These are phyloP conservation scores for Psidium guajava DNA, from an alignment of 345 rosid genomes.

Conservation along the genomic window DNA sequence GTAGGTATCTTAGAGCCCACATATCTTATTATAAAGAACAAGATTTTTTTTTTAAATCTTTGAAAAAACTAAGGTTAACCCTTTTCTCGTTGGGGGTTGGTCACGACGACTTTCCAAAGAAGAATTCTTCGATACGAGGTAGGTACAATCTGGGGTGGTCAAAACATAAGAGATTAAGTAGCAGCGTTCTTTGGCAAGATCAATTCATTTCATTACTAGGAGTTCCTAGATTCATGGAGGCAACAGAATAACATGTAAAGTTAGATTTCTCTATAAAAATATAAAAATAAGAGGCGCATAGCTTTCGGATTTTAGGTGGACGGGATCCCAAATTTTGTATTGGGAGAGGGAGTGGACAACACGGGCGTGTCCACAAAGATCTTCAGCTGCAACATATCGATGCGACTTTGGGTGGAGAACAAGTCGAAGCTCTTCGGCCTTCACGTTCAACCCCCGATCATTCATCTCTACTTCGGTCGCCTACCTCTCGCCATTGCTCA, in stretches of 20 bases:
- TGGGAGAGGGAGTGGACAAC: constrained; percentile 73
- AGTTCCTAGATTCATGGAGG: neutral
- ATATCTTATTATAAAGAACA: neutral
- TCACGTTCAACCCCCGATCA: constrained; percentile 49
- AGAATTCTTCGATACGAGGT: neutral
- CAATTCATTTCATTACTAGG: neutral
- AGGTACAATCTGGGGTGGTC: neutral
- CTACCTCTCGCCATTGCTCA: constrained; percentile 44
- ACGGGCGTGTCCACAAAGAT: constrained; percentile 73
- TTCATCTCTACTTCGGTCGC: constrained; percentile 45
- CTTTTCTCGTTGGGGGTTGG: too few relatives aligned
- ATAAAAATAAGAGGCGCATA: neutral
- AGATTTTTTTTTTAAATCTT: too few relatives aligned
- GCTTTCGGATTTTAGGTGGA: constrained; percentile 30
- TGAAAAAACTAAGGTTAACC: too few relatives aligned
- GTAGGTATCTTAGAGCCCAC: neutral
- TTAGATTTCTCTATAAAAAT: neutral
- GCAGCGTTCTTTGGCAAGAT: neutral
- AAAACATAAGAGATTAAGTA: neutral
- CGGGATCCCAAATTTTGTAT: constrained; percentile 34
- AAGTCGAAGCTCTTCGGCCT: constrained; percentile 71
- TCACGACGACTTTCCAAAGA: neutral
- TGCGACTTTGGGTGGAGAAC: constrained; percentile 49
- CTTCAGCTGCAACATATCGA: constrained; percentile 58
- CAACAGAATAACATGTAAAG: neutral